phyloP scores from a whole-genome alignment of 495 filamentous ascomycete genomes.

The Neohortaea acidophila region DNA sequence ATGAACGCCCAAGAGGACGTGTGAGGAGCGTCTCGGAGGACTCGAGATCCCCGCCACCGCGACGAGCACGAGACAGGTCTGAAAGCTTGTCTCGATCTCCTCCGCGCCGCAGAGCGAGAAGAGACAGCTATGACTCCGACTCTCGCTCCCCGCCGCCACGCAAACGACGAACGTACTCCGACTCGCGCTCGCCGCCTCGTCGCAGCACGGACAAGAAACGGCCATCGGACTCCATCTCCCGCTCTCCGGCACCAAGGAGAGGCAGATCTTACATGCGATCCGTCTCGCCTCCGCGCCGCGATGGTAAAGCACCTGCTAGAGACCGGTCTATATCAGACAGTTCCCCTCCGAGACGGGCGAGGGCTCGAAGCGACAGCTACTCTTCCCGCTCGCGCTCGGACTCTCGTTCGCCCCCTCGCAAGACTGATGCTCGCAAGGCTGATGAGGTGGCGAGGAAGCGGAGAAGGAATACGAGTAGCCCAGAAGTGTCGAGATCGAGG shows the following conservation, averaged over 20 bases:
- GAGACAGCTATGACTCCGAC: constrained; percentile 3
- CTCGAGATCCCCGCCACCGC: constrained; percentile 6
- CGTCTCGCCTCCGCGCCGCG: constrained; percentile 5
- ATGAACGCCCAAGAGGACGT: constrained; percentile 8
- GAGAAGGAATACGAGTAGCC: constrained; percentile 12
- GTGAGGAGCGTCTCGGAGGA: neutral
- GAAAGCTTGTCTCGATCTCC: constrained; percentile 10
- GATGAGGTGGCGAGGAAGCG: constrained; percentile 9
- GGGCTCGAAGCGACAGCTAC: constrained; percentile 5
- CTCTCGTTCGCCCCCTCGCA: constrained; percentile 3
- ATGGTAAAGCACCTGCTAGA: neutral
- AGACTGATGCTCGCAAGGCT: neutral
- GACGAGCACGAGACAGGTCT: neutral
- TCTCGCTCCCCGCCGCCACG: constrained; percentile 15
- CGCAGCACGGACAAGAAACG: neutral
- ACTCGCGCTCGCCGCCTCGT: constrained; percentile 10
- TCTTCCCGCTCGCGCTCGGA: constrained; percentile 10
- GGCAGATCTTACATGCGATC: constrained; percentile 9
- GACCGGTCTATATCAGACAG: too few relatives aligned
- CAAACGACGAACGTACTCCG: constrained; percentile 9
- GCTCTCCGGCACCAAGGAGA: constrained; percentile 9
- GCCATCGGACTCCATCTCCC: constrained; percentile 7
- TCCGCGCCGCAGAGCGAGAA: constrained; percentile 4
- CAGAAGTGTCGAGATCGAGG: constrained; percentile 14
- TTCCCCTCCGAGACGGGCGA: constrained; percentile 3